Percentiles rank a stretch among this genome's conserved stretches.
phyloP scores from a whole-genome alignment of 352 stramenopile genomes.

The Globisporangium cylindrosporum region DNA sequence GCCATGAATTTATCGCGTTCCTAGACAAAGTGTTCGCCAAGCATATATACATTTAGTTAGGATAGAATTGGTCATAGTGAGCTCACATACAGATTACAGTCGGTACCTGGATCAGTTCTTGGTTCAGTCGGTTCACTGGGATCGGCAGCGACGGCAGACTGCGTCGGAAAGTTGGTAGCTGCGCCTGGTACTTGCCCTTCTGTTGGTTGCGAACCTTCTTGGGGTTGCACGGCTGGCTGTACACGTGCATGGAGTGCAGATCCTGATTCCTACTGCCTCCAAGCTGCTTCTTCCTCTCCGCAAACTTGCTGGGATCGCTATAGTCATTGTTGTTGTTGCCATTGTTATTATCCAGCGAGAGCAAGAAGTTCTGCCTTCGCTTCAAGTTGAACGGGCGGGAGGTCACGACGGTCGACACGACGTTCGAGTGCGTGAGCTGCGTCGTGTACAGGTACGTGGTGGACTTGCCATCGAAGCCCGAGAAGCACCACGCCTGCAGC shows the following conservation, averaged over 20 bases:
- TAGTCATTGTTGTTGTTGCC: constrained; percentile 10
- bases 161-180: constrained; percentile 46
- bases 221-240: constrained; percentile 25
- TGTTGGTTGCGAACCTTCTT: constrained; percentile 28
- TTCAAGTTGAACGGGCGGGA: constrained; percentile 26
- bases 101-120: constrained; percentile 32
- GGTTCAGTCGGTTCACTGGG: constrained; percentile 43
- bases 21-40: neutral
- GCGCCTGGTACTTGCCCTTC: constrained; percentile 41
- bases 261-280: constrained; percentile 30
- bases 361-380: constrained; percentile 11
- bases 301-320: constrained; percentile 1
- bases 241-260: constrained; percentile 24
- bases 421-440: constrained; percentile 61
- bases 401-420: constrained; percentile 64
- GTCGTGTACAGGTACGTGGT: constrained; percentile 48
- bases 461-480: constrained; percentile 30
- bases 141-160: constrained; percentile 54
- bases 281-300: neutral
- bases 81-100: neutral
- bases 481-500: constrained; percentile 32
- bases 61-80: neutral
- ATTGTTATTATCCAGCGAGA: constrained; percentile 6
- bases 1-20: constrained; percentile 65
- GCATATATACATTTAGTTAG: neutral